A percentile compares a stretch with the other conserved stretches of the same genome.
These are phyloP conservation scores for Solanum pinnatisectum DNA, from an alignment of 257 asterid species.

Conservation along the genomic window DNA sequence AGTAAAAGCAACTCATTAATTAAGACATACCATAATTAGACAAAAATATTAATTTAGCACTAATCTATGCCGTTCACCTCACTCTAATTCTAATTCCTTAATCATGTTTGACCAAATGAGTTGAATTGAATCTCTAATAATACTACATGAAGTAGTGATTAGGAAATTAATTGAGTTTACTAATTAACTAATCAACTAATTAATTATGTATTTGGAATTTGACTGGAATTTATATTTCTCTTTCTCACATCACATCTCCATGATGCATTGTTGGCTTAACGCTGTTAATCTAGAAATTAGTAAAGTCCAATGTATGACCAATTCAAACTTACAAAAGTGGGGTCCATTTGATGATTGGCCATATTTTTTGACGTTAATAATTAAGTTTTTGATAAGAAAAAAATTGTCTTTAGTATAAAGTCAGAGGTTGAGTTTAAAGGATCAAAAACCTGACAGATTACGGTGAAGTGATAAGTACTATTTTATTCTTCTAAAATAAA, in stretches of 20 bases:
- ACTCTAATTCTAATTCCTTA: not conserved
- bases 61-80: not conserved
- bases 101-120: not conserved
- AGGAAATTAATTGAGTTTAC: not conserved
- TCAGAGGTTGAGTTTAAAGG: not conserved
- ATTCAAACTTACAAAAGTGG: conserved; percentile 20
- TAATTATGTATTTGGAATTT: not conserved
- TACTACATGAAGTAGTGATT: not conserved
- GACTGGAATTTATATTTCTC: not conserved
- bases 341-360: not conserved
- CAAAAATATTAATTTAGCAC: not conserved
- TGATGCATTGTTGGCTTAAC: not conserved
- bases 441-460: accelerated
- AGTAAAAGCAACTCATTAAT: not conserved
- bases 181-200: not conserved
- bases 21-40: not conserved
- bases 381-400: not conserved
- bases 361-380: not conserved
- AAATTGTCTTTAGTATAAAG: not conserved
- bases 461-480: accelerated
- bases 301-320: conserved; percentile 6
- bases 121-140: not conserved
- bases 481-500: no score
- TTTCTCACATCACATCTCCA: not conserved
- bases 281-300: not conserved